phyloP scores from a whole-genome alignment of 2,329 filamentous ascomycete species.

The Fusarium avenaceum region DNA sequence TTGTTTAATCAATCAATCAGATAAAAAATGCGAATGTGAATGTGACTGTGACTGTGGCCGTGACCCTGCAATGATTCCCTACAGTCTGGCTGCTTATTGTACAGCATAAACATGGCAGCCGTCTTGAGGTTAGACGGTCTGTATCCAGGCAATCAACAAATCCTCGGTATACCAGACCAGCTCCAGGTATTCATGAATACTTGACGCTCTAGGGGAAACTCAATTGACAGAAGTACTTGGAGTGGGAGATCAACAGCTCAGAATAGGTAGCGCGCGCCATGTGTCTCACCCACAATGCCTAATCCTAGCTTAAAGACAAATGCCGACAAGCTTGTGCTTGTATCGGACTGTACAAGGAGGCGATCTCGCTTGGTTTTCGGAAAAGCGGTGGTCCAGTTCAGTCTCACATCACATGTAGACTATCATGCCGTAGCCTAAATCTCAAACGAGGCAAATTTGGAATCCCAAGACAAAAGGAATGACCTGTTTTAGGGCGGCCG shows the following conservation, averaged over 20 bases:
- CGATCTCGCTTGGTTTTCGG: not conserved
- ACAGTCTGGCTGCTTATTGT: constrained; percentile 17
- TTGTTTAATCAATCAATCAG: constrained; percentile 33
- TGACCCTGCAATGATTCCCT: constrained; percentile 15
- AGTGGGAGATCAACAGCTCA: not conserved
- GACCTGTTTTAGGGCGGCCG: not conserved
- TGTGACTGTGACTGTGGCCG: not conserved
- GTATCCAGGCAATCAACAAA: not conserved
- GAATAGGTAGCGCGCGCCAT: not conserved
- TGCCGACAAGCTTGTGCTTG: constrained; percentile 16
- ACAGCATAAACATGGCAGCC: not conserved
- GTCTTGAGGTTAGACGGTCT: not conserved
- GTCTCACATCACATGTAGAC: not conserved
- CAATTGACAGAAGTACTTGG: not conserved
- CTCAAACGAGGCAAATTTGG: constrained; percentile 21
- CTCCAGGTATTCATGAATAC: not conserved
- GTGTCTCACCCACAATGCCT: constrained; percentile 27
- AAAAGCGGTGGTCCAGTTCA: not conserved
- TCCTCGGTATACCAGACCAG: too few relatives aligned
- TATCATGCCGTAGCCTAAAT: not conserved
- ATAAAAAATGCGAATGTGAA: constrained; percentile 11
- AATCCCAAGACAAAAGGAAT: constrained; percentile 7
- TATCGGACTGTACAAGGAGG: not conserved
- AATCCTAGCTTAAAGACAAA: constrained; percentile 5
- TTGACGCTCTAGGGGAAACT: not conserved